Percentiles rank a stretch among this genome's conserved stretches.
Evolutionary conservation across 1,284 basidiomycete species (phyloP).

Genomic region (Apiotrichum veenhuisii): DNA sequence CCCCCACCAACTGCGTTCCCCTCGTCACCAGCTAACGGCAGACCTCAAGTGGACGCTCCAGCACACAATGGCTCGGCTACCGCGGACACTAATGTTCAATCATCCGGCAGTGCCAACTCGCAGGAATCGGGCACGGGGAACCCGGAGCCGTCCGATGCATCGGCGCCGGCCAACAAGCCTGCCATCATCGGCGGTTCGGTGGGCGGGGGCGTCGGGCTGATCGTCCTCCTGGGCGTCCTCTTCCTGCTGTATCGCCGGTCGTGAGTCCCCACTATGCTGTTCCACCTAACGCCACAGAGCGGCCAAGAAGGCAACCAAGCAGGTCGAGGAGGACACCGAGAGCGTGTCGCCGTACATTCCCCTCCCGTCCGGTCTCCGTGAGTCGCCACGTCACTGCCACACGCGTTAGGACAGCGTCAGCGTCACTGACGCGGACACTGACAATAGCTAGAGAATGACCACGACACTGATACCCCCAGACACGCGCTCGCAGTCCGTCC

Average conservation of each 20-base stretch:
- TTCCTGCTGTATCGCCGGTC: neutral
- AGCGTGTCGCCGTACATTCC: neutral
- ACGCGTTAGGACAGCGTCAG: too few relatives aligned
- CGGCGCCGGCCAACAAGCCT: neutral
- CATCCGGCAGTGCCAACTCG: neutral
- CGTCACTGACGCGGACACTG: too few relatives aligned
- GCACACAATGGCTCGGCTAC: neutral
- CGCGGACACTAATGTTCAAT: too few relatives aligned
- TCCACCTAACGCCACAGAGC: too few relatives aligned
- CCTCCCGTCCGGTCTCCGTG: neutral
- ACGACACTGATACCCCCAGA: neutral
- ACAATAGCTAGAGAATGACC: too few relatives aligned
- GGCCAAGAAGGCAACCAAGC: neutral
- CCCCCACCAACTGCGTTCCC: neutral
- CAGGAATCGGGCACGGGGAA: too few relatives aligned
- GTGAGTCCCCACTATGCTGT: neutral
- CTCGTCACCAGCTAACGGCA: neutral
- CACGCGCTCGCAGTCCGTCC: neutral
- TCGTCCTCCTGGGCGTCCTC: neutral
- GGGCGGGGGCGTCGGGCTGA: neutral
- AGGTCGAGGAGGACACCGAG: neutral
- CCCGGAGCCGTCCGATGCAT: too few relatives aligned
- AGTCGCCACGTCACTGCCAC: too few relatives aligned
- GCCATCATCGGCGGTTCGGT: neutral
- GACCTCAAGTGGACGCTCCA: neutral